Evolutionary conservation across 129 eudicot genomes (phyloP).

Genomic region (Flaveria linearis): DNA sequence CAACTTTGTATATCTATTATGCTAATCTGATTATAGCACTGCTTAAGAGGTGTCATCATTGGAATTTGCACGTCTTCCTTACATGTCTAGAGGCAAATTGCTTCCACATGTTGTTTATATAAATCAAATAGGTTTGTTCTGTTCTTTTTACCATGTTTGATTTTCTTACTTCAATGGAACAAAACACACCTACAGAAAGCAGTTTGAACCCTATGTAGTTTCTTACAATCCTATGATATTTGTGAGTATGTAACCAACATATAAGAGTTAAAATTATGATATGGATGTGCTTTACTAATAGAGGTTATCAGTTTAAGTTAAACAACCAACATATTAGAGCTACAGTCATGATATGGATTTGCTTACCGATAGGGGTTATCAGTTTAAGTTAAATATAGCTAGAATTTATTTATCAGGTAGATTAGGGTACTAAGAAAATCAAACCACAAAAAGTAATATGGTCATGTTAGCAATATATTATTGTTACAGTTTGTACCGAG

Average conservation of each 20-base stretch:
- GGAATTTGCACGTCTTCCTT: constrained; percentile 84
- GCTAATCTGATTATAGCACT: constrained; percentile 22
- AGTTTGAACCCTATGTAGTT: no score
- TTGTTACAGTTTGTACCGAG: no score
- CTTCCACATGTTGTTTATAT: constrained; percentile 41
- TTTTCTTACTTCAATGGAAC: neutral
- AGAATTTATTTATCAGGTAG: no score
- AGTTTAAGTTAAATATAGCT: no score
- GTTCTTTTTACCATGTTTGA: constrained; percentile 17
- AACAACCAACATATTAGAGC: no score
- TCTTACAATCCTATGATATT: neutral
- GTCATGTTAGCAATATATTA: no score
- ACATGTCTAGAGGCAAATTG: constrained; percentile 51
- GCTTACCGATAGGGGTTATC: no score
- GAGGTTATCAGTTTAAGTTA: no score
- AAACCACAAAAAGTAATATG: neutral
- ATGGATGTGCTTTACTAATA: neutral
- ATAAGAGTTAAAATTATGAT: neutral
- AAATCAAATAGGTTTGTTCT: no score
- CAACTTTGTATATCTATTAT: no score
- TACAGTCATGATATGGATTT: no score
- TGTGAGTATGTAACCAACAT: neutral
- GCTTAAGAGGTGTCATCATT: constrained; percentile 56
- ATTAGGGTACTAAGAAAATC: neutral
- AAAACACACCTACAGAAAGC: neutral